phyloP scores from a whole-genome alignment of 1,284 basidiomycete species.

The Boletus mariae region DNA sequence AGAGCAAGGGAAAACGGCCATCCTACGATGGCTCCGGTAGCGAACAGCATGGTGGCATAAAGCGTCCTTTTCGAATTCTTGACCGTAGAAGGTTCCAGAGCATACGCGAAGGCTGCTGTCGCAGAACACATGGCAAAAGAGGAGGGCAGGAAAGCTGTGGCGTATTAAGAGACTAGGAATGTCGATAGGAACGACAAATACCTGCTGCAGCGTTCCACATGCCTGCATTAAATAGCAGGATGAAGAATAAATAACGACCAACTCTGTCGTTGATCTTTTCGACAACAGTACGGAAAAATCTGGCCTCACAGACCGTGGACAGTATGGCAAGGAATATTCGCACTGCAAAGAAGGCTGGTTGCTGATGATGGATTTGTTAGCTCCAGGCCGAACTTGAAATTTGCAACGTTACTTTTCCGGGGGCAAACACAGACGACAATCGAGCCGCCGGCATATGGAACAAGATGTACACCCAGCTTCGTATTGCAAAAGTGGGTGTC shows the following conservation, averaged over 20 bases:
- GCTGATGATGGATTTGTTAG: conserved; percentile 40
- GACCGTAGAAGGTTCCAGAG: conserved; percentile 66
- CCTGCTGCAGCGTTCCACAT: conserved; percentile 90
- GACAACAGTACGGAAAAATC: conserved; percentile 79
- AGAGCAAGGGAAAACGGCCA: conserved; percentile 94
- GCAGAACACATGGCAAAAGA: conserved; percentile 93
- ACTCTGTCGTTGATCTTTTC: conserved; percentile 85
- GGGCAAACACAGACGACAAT: conserved; percentile 39
- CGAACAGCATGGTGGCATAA: conserved; percentile 69
- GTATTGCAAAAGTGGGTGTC: conserved; percentile 84
- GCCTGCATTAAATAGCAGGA: conserved; percentile 82
- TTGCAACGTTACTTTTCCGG: conserved; percentile 47
- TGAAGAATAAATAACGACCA: conserved; percentile 88
- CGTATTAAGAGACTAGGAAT: conserved; percentile 5
- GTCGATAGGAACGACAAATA: conserved; percentile 28
- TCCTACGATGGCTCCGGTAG: conserved; percentile 83
- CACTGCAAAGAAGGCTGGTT: conserved; percentile 85
- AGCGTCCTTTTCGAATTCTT: conserved; percentile 55
- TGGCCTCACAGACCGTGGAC: conserved; percentile 79
- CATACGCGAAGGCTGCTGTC: conserved; percentile 77
- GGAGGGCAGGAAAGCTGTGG: conserved; percentile 85
- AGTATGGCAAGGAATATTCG: conserved; percentile 76
- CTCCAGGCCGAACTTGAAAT: conserved; percentile 2
- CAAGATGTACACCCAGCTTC: conserved; percentile 92
- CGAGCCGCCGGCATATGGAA: conserved; percentile 66